Percentiles rank a stretch among this genome's conserved stretches.
These are phyloP conservation scores for Leccinum pachyderme DNA, from an alignment of 1,284 basidiomycete species.

Conservation along the genomic window DNA sequence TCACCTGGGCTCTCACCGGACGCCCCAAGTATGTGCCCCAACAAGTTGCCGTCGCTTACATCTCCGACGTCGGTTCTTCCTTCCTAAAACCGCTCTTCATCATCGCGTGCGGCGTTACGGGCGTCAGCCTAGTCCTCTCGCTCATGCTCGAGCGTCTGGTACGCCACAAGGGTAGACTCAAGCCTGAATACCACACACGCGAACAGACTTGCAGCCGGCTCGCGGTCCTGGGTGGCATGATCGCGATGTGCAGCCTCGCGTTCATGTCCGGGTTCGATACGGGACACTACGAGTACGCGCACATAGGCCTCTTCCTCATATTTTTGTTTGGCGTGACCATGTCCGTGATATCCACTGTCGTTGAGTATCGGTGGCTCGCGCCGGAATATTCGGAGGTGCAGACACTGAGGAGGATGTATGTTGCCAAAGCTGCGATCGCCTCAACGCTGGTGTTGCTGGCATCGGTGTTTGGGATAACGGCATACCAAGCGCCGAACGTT, in stretches of 20 bases:
- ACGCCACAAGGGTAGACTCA: slow-evolving; percentile 61
- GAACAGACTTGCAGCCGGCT: slow-evolving; percentile 55
- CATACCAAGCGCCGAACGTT: slow-evolving; percentile 45
- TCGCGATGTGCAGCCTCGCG: slow-evolving; percentile 57
- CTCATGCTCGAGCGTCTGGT: slow-evolving; percentile 60
- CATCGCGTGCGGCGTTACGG: slow-evolving; percentile 58
- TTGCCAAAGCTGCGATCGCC: slow-evolving; percentile 59
- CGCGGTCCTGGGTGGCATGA: slow-evolving; percentile 56
- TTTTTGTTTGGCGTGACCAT: slow-evolving; percentile 63
- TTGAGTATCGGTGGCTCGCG: slow-evolving; percentile 68
- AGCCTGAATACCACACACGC: slow-evolving; percentile 54
- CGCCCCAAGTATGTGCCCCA: slow-evolving; percentile 47
- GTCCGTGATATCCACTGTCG: slow-evolving; percentile 66
- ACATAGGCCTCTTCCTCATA: slow-evolving; percentile 41
- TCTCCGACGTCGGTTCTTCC: slow-evolving; percentile 71
- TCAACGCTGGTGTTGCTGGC: slow-evolving; percentile 54
- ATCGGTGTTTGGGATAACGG: slow-evolving; percentile 56
- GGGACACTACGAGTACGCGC: not conserved
- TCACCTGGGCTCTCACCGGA: slow-evolving; percentile 58
- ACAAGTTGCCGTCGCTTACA: slow-evolving; percentile 63
- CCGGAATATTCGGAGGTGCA: slow-evolving; percentile 48
- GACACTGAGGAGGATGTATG: slow-evolving; percentile 54
- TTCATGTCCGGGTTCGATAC: slow-evolving; percentile 70
- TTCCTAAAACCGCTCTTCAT: slow-evolving; percentile 73
- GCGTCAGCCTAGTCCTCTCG: slow-evolving; percentile 56